Conservation (phyloP, 2,329 filamentous ascomycete genomes). For the Fusarium cicatricum region DNA sequence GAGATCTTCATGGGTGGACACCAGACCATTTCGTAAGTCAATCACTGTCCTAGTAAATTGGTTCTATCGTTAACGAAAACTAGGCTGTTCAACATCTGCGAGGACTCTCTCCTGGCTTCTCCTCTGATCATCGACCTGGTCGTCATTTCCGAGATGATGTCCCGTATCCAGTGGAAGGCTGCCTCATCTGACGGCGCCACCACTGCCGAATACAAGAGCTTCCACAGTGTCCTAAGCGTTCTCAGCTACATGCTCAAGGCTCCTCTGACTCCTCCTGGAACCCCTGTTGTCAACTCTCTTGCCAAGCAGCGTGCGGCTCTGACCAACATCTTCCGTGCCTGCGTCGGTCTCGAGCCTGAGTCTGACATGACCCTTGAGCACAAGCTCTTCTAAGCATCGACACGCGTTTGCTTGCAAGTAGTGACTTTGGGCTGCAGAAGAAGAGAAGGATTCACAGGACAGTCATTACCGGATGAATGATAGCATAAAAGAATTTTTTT, state of each 20-base stretch:
- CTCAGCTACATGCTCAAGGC: constrained; percentile 99
- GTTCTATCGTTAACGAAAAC: constrained; percentile 25
- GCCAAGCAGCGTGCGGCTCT: constrained; percentile 94
- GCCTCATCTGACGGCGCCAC: constrained; percentile 59
- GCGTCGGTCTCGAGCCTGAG: constrained; percentile 95
- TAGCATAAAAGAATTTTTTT: background rate
- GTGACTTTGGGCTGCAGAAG: constrained; percentile 2
- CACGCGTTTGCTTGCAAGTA: background rate
- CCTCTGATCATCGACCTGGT: constrained; percentile 98
- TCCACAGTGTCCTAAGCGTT: constrained; percentile 96
- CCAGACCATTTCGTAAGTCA: constrained; percentile 85
- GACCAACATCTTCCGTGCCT: constrained; percentile 98
- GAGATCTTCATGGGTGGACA: constrained; percentile 99
- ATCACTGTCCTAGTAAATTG: background rate
- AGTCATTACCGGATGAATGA: constrained; percentile 25
- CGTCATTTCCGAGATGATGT: constrained; percentile 96
- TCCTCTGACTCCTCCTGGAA: constrained; percentile 90
- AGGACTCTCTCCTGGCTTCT: constrained; percentile 95
- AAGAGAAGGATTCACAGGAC: constrained; percentile 11
- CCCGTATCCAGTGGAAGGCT: constrained; percentile 91
- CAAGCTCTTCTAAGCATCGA: constrained; percentile 78
- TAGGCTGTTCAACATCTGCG: constrained; percentile 97
- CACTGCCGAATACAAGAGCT: constrained; percentile 81
- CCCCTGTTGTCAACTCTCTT: constrained; percentile 93
- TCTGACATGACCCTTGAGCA: constrained; percentile 99